phyloP scores from a whole-genome alignment of 2,329 filamentous ascomycete species.

The Trichoderma guizhouense region DNA sequence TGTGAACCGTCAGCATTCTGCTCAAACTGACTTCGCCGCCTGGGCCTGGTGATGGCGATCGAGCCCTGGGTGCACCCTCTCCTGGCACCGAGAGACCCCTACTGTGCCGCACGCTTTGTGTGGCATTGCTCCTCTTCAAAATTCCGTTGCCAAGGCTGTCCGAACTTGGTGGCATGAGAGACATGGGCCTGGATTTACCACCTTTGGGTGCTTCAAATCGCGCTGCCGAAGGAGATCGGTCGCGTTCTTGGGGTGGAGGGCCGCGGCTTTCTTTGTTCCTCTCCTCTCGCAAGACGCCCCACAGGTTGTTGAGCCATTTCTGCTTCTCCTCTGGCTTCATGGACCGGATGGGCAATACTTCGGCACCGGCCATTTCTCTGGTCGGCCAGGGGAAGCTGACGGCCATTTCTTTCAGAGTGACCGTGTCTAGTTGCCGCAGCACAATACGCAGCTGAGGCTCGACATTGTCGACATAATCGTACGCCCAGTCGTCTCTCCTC shows the following conservation, averaged over 20 bases:
- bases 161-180: not conserved
- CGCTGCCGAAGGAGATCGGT: conserved; percentile 18
- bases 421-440: conserved; percentile 30
- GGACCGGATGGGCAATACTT: conserved; percentile 35
- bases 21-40: conserved; percentile 17
- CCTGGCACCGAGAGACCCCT: conserved; percentile 19
- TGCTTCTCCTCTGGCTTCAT: conserved; percentile 37
- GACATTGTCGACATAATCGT: conserved; percentile 29
- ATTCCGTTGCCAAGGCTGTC: not conserved
- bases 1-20: conserved; percentile 21
- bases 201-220: conserved; percentile 24
- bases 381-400: conserved; percentile 38
- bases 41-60: conserved; percentile 16
- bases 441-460: conserved; percentile 33
- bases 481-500: conserved; percentile 30
- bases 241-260: not conserved
- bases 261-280: conserved; percentile 18
- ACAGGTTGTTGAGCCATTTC: conserved; percentile 32
- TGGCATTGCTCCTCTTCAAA: conserved; percentile 20
- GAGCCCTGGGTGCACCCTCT: not conserved
- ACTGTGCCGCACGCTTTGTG: conserved; percentile 19
- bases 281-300: conserved; percentile 29
- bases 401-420: conserved; percentile 35
- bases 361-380: conserved; percentile 34
- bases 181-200: conserved; percentile 31